phyloP scores from a whole-genome alignment of 2,329 filamentous ascomycete species.

The Bipolaris gigantea region DNA sequence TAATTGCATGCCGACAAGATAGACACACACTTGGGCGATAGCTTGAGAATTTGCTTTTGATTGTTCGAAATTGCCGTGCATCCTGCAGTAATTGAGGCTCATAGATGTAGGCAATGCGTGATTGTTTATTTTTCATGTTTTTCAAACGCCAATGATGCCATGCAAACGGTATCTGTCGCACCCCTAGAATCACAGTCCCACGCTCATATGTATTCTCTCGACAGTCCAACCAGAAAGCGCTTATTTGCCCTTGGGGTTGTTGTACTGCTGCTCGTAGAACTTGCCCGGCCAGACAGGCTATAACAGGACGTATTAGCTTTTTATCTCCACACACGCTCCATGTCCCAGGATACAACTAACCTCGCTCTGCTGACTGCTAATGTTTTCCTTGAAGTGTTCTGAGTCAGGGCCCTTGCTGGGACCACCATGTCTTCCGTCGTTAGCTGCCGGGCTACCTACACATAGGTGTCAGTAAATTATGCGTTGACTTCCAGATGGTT shows the following conservation, averaged over 20 bases:
- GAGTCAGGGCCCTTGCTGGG: conserved; percentile 33
- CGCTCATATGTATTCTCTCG: conserved; percentile 1
- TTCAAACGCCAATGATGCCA: conserved; percentile 11
- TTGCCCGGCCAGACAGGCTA: conserved; percentile 33
- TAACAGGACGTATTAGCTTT: not conserved
- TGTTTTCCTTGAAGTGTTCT: conserved; percentile 31
- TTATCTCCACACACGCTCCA: not conserved
- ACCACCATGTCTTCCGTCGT: conserved; percentile 28
- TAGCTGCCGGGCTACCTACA: conserved; percentile 26
- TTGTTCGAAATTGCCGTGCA: not conserved
- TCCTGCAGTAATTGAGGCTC: not conserved
- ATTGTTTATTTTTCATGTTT: not conserved
- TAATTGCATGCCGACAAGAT: not conserved
- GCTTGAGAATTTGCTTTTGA: not conserved
- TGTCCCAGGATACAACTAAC: conserved; percentile 14
- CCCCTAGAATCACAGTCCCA: not conserved
- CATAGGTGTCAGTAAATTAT: conserved; percentile 1
- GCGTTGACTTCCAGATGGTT: not conserved
- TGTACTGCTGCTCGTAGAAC: conserved; percentile 39
- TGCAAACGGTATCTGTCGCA: not conserved
- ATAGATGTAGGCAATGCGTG: not conserved
- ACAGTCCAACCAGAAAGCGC: not conserved
- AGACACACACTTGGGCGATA: not conserved
- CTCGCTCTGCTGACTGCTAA: conserved; percentile 30
- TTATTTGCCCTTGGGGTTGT: conserved; percentile 43